Evolutionary conservation across 176 grass and related monocot species (phyloP).

Genomic region (Saccharum officinarum): DNA sequence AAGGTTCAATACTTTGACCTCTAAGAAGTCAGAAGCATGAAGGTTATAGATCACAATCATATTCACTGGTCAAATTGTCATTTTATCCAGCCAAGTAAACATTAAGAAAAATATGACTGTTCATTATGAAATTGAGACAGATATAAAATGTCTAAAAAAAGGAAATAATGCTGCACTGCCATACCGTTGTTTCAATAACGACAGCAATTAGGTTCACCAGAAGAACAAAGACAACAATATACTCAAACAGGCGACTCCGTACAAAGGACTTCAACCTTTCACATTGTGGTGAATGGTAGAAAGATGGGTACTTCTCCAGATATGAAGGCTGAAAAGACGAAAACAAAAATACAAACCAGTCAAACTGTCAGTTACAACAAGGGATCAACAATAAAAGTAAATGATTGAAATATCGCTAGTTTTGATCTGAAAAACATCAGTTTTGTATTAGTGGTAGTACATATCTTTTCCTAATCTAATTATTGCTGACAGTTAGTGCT

Average conservation of each 20-base stretch:
- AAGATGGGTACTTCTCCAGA: constrained; percentile 79
- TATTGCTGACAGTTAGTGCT: background rate
- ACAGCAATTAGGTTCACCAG: constrained; percentile 88
- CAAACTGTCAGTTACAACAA: background rate
- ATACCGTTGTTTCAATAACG: constrained; percentile 96
- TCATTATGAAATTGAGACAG: constrained; percentile 20
- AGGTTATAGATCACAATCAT: constrained; percentile 15
- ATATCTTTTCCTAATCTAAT: background rate
- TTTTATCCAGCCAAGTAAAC: background rate
- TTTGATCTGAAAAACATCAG: background rate
- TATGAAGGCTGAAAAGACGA: constrained; percentile 78
- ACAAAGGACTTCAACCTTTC: constrained; percentile 80
- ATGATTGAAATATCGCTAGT: background rate
- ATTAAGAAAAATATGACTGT: background rate
- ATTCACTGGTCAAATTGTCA: constrained; percentile 11
- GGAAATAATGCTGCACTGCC: constrained; percentile 14
- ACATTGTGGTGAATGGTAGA: constrained; percentile 76
- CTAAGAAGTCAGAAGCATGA: too few species aligned
- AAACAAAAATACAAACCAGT: constrained; percentile 43
- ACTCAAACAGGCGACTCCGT: constrained; percentile 66
- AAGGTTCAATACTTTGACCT: too few species aligned
- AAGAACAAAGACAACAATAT: constrained; percentile 70
- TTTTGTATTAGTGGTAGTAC: background rate
- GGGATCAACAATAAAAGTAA: background rate
- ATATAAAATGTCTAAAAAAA: constrained; percentile 13